Evolutionary conservation across 192 early-diverging fungal species (phyloP).

Genomic region (Backusella morwellensis): DNA sequence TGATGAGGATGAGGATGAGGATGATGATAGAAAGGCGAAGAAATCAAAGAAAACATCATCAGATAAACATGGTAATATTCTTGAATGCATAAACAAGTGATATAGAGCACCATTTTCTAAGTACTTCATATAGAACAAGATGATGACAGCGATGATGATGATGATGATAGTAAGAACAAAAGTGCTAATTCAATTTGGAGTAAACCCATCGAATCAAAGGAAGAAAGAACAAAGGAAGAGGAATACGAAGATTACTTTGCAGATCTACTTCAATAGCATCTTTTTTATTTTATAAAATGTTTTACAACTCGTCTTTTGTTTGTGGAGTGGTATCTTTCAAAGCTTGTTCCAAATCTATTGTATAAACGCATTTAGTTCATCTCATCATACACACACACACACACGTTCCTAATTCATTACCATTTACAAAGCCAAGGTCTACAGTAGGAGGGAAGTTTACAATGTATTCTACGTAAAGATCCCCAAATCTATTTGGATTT

Average conservation of each 20-base stretch:
- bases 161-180: not conserved
- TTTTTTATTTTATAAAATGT: not conserved
- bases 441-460: conserved; percentile 74
- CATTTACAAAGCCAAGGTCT: conserved; percentile 36
- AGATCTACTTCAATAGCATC: conserved; percentile 48
- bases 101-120: not conserved
- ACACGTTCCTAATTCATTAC: conserved; percentile 17
- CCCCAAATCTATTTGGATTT: conserved; percentile 58
- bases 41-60: not conserved
- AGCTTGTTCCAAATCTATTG: not conserved
- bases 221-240: conserved; percentile 46
- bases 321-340: not conserved
- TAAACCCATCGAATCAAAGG: conserved; percentile 12
- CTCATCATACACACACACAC: too few relatives aligned
- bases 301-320: not conserved
- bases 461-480: conserved; percentile 86
- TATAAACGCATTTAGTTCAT: too few relatives aligned
- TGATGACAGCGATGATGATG: not conserved
- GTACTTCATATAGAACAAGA: not conserved
- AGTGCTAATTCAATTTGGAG: conserved; percentile 20
- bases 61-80: not conserved
- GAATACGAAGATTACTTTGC: conserved; percentile 68
- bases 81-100: not conserved
- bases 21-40: not conserved
- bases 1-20: not conserved